Conservation (phyloP, 352 stramenopile genomes). For the Phytophthora ohioensis region DNA sequence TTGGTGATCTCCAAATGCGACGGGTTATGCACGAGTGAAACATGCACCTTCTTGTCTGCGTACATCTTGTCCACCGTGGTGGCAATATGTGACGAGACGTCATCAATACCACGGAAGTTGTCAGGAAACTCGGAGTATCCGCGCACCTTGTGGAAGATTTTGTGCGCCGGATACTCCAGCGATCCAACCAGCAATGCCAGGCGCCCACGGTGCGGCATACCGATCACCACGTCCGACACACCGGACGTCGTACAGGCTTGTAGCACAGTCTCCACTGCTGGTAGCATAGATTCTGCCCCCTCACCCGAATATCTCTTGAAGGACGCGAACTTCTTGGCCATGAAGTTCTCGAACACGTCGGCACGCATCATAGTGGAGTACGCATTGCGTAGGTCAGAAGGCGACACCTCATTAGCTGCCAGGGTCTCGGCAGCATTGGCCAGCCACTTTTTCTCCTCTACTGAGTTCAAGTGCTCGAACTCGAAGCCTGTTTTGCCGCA, state of each 20-base stretch:
- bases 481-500: constrained; percentile 86
- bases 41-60: constrained; percentile 63
- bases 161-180: constrained; percentile 83
- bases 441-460: constrained; percentile 77
- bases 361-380: constrained; percentile 84
- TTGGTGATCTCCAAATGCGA: constrained; percentile 93
- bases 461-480: constrained; percentile 74
- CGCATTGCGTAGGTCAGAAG: constrained; percentile 77
- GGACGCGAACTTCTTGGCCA: constrained; percentile 86
- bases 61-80: constrained; percentile 78
- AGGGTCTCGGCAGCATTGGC: constrained; percentile 62
- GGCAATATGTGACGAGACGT: constrained; percentile 90
- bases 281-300: constrained; percentile 84
- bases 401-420: constrained; percentile 49
- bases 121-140: constrained; percentile 79
- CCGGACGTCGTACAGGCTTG: constrained; percentile 55
- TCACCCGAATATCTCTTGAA: constrained; percentile 92
- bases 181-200: constrained; percentile 80
- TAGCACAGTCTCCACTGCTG: constrained; percentile 76
- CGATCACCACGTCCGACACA: constrained; percentile 83
- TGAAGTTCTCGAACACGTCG: constrained; percentile 88
- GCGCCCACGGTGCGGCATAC: constrained; percentile 87
- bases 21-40: constrained; percentile 90
- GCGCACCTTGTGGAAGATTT: constrained; percentile 87
- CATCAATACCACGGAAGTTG: constrained; percentile 70